Evolutionary conservation across 345 rosid genomes (phyloP).

Genomic region (Lenwebbia sp.): DNA sequence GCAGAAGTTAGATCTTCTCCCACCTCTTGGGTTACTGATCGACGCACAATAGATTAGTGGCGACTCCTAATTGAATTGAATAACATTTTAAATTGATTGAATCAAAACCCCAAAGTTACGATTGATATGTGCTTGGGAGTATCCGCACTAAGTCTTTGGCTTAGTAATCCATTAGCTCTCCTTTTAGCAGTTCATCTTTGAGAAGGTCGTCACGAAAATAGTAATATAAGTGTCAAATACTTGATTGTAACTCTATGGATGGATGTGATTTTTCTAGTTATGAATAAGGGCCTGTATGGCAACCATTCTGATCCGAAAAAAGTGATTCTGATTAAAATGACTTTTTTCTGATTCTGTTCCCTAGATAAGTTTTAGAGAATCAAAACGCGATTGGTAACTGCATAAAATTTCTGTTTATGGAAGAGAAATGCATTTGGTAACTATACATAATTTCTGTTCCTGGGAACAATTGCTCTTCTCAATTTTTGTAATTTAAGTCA

Average conservation of each 20-base stretch:
- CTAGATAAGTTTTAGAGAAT: too few species aligned
- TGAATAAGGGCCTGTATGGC: too few species aligned
- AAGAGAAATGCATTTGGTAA: too few species aligned
- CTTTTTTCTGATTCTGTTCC: too few species aligned
- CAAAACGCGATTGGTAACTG: too few species aligned
- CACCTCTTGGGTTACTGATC: background rate
- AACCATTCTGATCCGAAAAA: too few species aligned
- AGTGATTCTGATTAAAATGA: too few species aligned
- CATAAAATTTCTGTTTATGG: too few species aligned
- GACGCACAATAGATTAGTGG: background rate
- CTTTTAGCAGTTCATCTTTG: background rate
- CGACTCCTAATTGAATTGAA: background rate
- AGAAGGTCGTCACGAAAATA: background rate
- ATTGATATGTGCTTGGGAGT: background rate
- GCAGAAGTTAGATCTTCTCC: background rate
- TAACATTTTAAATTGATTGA: background rate
- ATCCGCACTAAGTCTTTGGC: background rate
- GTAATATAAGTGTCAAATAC: background rate
- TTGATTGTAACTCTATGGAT: background rate
- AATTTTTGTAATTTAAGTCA: too few species aligned
- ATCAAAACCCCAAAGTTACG: background rate
- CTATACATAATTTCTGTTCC: too few species aligned
- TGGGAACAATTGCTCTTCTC: too few species aligned
- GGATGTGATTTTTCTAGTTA: background rate
- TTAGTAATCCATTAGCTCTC: background rate